Evolutionary conservation across 192 early-diverging fungal species (phyloP).

Genomic region (Backusella luteola): DNA sequence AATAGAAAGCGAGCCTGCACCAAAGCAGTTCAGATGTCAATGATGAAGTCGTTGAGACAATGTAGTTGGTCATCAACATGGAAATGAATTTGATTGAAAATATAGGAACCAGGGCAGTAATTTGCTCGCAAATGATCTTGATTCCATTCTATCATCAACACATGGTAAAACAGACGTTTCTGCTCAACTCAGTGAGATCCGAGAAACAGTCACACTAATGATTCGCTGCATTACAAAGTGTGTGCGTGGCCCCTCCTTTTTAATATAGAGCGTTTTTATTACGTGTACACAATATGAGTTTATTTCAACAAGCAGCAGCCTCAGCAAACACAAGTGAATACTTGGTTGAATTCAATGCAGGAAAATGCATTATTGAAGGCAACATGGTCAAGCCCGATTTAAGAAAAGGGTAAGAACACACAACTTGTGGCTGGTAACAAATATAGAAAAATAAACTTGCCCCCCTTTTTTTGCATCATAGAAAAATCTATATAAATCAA

Average conservation of each 20-base stretch:
- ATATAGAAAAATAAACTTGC: neutral
- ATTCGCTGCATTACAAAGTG: too few species aligned
- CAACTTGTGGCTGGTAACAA: neutral
- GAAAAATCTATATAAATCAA: slow-evolving; percentile 61
- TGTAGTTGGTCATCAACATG: too few species aligned
- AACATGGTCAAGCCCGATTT: slow-evolving; percentile 67
- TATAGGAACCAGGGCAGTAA: too few species aligned
- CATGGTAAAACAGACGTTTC: too few species aligned
- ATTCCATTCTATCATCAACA: too few species aligned
- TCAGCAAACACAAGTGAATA: slow-evolving; percentile 7
- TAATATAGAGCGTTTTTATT: neutral
- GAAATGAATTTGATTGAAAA: too few species aligned
- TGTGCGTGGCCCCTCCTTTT: neutral
- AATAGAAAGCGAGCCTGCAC: too few species aligned
- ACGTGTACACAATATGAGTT: slow-evolving; percentile 28
- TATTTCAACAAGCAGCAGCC: slow-evolving; percentile 29
- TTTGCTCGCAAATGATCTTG: too few species aligned
- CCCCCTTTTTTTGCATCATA: slow-evolving; percentile 10
- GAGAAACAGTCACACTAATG: too few species aligned
- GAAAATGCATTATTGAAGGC: slow-evolving; percentile 64
- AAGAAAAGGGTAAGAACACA: slow-evolving; percentile 19
- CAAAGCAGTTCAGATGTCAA: too few species aligned
- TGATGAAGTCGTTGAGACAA: too few species aligned
- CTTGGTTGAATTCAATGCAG: slow-evolving; percentile 69
- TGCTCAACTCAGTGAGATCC: too few species aligned